Evolutionary conservation across 495 filamentous ascomycete genomes (phyloP).

Genomic region (Parathielavia appendiculata): DNA sequence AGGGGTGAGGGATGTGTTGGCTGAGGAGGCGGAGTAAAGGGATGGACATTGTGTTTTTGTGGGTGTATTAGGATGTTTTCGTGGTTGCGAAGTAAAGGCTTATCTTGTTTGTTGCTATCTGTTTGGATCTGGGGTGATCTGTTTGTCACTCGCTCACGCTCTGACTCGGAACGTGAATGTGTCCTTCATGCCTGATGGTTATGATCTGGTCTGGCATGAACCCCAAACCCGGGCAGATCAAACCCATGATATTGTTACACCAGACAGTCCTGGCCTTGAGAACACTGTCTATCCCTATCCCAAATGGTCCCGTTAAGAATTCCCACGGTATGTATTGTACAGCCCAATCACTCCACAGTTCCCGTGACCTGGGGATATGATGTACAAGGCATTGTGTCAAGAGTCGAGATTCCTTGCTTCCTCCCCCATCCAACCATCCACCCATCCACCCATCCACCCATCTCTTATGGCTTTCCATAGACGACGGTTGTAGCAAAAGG

Average conservation of each 20-base stretch:
- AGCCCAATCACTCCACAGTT: not conserved
- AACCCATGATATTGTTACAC: not conserved
- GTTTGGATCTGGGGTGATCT: not conserved
- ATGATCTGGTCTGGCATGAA: not conserved
- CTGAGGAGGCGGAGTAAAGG: conserved; percentile 34
- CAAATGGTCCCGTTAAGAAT: too few relatives aligned
- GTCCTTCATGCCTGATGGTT: not conserved
- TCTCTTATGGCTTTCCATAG: not conserved
- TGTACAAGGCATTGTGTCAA: not conserved
- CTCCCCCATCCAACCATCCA: not conserved
- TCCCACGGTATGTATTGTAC: not conserved
- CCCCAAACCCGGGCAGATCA: not conserved
- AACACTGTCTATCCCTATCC: not conserved
- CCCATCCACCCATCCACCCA: not conserved
- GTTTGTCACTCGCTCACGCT: too few relatives aligned
- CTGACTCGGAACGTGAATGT: too few relatives aligned
- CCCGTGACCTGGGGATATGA: not conserved
- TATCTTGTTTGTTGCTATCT: not conserved
- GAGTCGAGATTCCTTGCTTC: not conserved
- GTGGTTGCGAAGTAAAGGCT: not conserved
- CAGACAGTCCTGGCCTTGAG: too few relatives aligned
- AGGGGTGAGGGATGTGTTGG: conserved; percentile 46
- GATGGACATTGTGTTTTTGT: not conserved
- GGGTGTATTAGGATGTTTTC: not conserved
- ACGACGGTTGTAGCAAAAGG: too few relatives aligned